Base-by-base conservation (phyloP, 73 alveolate species). In the Effrenium voratum region DNA sequence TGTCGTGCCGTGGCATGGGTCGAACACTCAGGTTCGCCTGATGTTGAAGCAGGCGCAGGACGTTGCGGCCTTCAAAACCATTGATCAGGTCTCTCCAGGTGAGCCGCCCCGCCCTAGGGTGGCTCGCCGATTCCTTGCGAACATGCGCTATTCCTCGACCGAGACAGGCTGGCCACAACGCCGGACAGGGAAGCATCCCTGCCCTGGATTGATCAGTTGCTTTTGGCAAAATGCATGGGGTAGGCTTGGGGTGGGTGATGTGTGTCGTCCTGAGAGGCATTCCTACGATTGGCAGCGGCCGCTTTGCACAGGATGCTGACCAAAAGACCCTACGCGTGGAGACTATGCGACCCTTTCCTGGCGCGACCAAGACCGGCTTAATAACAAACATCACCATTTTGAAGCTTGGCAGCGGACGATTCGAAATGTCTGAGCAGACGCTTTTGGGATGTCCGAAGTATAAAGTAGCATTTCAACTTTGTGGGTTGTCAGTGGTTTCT, bases 301-400 rank as follows among this genome's bases (percentile, higher is more conserved):
- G 66, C 87, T 90, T 90, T 44, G 97, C 88, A 24, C 97, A 90
- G 50, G 97, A 70, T 70, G 88, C 66, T 38, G 87, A 66, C 55
- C 43, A 45, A 12, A 90, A 70, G 77, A 46, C 76, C 57, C n/a
- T 55, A 87, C 80, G 97, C 13, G 45, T 70, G 87, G 97, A 90
- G 47, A 90, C 88, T 2, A 38, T 90, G n/a, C 97, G 97, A 36
- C 97, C 97, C 22, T 90, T 90, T 57, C 88, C 83, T 40, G 97
- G 97, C 28, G 22, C 80, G 40, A 72, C 28, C 55, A 60, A 66
- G 88, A 32, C n/a, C 10, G 82, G 82, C 26, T 12, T 90, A 75
- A 55, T 46, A 57, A 90, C 97, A 26, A 90, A 90, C 46, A 49
- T 90, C 77, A 90, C 97, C 57, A 90, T 79, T 75, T 28, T 90